Base-by-base conservation (phyloP, 2,329 filamentous ascomycete species). In the Tolypocladium sp. region DNA sequence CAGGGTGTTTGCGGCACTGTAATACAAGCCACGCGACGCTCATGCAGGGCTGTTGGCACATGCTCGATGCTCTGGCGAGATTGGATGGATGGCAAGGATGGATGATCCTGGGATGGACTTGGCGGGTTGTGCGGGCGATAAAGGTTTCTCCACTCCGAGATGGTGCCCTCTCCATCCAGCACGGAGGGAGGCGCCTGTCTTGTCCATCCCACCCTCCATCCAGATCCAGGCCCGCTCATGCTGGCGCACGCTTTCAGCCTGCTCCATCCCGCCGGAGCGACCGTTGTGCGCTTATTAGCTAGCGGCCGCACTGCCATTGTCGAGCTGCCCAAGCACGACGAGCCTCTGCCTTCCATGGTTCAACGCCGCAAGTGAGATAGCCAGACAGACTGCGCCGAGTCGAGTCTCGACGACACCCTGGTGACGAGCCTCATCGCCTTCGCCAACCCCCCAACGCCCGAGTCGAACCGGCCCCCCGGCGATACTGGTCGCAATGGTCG, bases 401-500 rank as follows among this genome's bases (percentile, higher is more conserved):
- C 30, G 6, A 8, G 30, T 20, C 46, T 49, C 46, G 25, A 49
- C 27, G 15, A 9, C 13, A 52, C 17, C 30, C 25, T 12, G 46
- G 20, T n/a, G 17, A 35, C 49, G 20, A 13, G 17, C 30, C 17
- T 22, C 13, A 17, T 30, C 30, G 30, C n/a, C n/a, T n/a, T n/a
- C 10, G 30, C 49, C 7, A 35, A 12, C 17, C 30, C 15, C 15
- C 25, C 44, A 49, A 42, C 22, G 37, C 54, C 38, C 27, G 27
- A 12, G 25, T 37, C 30, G 40, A 20, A 46, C 13, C 22, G 6
- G 17, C 30, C 37, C 27, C 20, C 38, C 51, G 35, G 27, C 38
- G 46, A 35, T 13, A n/a, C 30, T 6, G 52, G 30, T 25, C 58
- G 60, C 56, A 6, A 64, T 64, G 65, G 61, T 58, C 27, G 58